Conservation (phyloP, 306 rosid genomes). For the Quillaja saponaria region DNA sequence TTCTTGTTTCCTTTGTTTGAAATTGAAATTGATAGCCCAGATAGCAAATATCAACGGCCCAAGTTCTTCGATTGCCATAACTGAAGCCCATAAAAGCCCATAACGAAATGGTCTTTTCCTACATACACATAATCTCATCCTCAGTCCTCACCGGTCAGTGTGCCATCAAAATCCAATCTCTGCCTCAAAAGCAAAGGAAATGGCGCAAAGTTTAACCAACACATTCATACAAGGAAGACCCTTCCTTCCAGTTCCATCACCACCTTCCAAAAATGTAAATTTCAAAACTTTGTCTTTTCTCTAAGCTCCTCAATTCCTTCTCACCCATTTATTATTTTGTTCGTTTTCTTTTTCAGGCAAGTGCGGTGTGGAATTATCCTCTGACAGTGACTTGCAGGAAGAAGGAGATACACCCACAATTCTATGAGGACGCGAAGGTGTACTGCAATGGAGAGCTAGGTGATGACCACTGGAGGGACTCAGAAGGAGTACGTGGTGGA, state of each 20-base stretch:
- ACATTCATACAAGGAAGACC: constrained; percentile 51
- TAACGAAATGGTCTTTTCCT: too few relatives aligned
- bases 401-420: constrained; percentile 84
- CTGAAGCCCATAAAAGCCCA: too few relatives aligned
- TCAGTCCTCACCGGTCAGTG: constrained; percentile 1
- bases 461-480: constrained; percentile 91
- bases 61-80: too few relatives aligned
- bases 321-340: not conserved
- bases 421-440: constrained; percentile 74
- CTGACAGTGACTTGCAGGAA: constrained; percentile 67
- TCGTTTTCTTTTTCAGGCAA: constrained; percentile 28
- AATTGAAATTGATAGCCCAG: too few relatives aligned
- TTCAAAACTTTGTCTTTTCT: not conserved
- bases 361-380: constrained; percentile 25
- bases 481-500: constrained; percentile 88
- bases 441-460: constrained; percentile 79
- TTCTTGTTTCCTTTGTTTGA: too few relatives aligned
- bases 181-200: not conserved
- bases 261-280: constrained; percentile 9
- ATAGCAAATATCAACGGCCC: too few relatives aligned
- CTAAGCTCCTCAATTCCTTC: not conserved
- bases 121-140: constrained; percentile 32
- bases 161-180: too few relatives aligned
- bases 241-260: constrained; percentile 24
- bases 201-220: constrained; percentile 65